Evolutionary conservation across 495 filamentous ascomycete genomes (phyloP), one percentile per base, ranked within the genome.

Genomic region (Aspergillus bertholletiae): DNA sequence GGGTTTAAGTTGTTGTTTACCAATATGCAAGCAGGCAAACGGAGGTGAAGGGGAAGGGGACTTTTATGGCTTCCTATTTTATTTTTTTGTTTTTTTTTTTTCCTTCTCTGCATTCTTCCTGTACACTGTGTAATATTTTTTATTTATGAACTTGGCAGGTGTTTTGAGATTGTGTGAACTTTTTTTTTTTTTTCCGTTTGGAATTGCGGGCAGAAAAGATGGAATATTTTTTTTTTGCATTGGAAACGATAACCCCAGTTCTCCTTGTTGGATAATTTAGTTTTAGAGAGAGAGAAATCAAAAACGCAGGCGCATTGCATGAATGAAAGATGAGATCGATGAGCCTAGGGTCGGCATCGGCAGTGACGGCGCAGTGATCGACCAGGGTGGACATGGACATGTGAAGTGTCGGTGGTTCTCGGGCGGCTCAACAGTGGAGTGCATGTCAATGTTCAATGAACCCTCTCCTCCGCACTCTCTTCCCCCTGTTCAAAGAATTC

Each of bases 1-100:
- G 93, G 85, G 9, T 88, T 88, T 72, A 88, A 88, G 68, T 40
- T 85, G 67, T 69, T 87, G 43, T 85, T 84, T 61, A 72, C 63
- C 41, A 83, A 81, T 54, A 79, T 80, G 78, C 73, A 80, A 60
- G 68, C 61, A 32, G 66, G 69, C 9, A 69, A 64, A 54, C 59
- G 73, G 49, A 59, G 73, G 28, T 76, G 63, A 60, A n/a, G 26
- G 3, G 7, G 2, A 20, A 11, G 20, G 9, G 17, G 7, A 7
- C 18, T 3, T 37, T 5, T 37, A 17, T 13, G 15, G 15, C n/a
- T n/a, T 2, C 8, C 15, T 18, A 18, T 18, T 20, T 40, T 4
- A 2, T 18, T 40, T 43, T 22, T 43, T 43, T 22, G 1, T 43
- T 43, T 43, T 22, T 22, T 8, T 2, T 43, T 43, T 43, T 22